Base-by-base conservation (phyloP, 1,139 yeast species). In the Tardiomyces blankii region DNA sequence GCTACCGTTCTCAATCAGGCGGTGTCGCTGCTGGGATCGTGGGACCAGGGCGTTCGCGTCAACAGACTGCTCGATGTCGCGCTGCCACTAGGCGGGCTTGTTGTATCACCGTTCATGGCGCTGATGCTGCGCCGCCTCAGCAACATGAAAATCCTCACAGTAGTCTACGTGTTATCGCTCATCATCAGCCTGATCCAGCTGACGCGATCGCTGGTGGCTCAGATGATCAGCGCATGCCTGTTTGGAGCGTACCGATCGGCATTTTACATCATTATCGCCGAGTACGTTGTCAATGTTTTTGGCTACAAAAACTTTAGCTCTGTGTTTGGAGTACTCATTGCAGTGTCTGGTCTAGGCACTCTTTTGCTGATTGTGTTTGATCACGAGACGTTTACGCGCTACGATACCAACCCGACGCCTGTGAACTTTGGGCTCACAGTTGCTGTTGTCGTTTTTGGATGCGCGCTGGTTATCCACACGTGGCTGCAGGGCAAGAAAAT, bases 251-350 rank as follows among this genome's bases (percentile, higher is more conserved):
- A 84, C 64, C 74, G 97, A 62, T 96, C 97, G 14, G 84, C 88
- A 59, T 87, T 84, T 60, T 89, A 88, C 64, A 88, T 97, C 1
- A 87, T 95, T 0, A 85, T 88, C 1, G 83, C 95, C 3, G 96
- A 89, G 63, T 86, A 80, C 60, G 77, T 89, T 60, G 94, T 95
- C 40, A 89, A 89, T 59, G 93, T 88, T 18, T 89, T 89, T 68
- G 97, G 97, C 0, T 88, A 84, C 63, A 83, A 79, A 48, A 87
- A 94, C 1, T 89, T 89, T 65, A 96, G 96, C 39, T 81, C 89
- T 1, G 79, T 88, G n/a, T 89, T 89, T 61, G 97, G 97, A 0
- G 69, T 89, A 11, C 74, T 87, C 57, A 85, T 87, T 57, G 82
- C 89, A 48, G 69, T 84, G 49, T 77, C 95, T 14, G 96, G 96